Conservation (phyloP, 1,284 basidiomycete species). For the Naganishia cerealis region DNA sequence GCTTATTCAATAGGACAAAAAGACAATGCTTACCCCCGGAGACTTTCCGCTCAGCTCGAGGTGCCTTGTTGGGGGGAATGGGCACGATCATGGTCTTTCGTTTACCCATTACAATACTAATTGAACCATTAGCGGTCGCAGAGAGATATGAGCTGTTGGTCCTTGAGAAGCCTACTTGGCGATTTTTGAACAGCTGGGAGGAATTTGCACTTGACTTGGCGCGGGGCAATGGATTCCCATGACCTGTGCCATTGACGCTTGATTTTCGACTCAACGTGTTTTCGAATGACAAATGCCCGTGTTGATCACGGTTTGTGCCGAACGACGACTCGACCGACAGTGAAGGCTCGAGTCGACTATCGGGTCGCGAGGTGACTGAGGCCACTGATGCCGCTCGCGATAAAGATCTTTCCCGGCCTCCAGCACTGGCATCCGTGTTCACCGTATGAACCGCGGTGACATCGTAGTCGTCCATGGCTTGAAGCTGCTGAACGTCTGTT, state of each 20-base stretch:
- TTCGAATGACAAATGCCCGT: not conserved
- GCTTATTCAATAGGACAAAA: not conserved
- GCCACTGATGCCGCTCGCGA: conserved; percentile 25
- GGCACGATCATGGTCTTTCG: conserved; percentile 30
- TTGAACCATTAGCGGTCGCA: conserved; percentile 4
- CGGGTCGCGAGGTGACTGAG: not conserved
- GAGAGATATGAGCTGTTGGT: conserved; percentile 28
- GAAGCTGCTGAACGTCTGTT: not conserved
- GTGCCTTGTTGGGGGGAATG: not conserved
- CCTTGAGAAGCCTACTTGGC: conserved; percentile 28
- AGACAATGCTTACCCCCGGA: conserved; percentile 25
- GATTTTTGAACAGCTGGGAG: conserved; percentile 26
- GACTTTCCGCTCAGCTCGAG: conserved; percentile 5
- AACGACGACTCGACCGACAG: not conserved
- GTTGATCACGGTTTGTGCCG: not conserved
- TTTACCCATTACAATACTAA: conserved; percentile 30
- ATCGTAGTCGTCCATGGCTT: conserved; percentile 6
- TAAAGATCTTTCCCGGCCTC: conserved; percentile 1
- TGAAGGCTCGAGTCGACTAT: not conserved
- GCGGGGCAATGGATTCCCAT: not conserved
- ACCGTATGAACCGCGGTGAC: conserved; percentile 7
- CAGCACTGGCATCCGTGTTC: conserved; percentile 4
- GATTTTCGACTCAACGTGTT: not conserved
- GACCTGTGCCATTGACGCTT: not conserved
- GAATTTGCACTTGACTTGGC: conserved; percentile 8